phyloP scores from a whole-genome alignment of 106 monocot genomes.

The Dioscorea zingiberensis region DNA sequence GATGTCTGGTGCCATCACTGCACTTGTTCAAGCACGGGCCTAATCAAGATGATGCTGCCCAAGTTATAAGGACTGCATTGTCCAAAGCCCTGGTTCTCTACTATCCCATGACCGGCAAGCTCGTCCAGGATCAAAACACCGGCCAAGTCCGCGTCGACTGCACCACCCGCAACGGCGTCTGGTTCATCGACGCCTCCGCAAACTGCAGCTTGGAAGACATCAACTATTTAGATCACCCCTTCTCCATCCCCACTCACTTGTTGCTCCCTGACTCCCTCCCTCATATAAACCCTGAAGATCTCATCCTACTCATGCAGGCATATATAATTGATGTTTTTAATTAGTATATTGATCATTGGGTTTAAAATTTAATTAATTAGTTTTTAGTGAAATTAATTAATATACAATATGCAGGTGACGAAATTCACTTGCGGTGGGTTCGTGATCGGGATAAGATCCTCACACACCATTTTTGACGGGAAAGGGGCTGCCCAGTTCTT shows the following conservation, averaged over 20 bases:
- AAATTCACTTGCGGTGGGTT: constrained; percentile 14
- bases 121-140: constrained; percentile 12
- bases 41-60: not conserved
- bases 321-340: not conserved
- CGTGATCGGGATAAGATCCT: constrained; percentile 20
- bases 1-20: not conserved
- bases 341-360: not conserved
- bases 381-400: not conserved
- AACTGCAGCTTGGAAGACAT: constrained; percentile 22
- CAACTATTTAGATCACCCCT: constrained; percentile 23
- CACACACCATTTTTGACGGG: constrained; percentile 20
- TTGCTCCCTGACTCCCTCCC: constrained; percentile 15
- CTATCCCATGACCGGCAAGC: constrained; percentile 15
- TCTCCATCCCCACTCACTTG: constrained; percentile 16
- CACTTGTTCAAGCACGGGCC: constrained; percentile 4
- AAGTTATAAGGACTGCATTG: not conserved
- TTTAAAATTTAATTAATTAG: not conserved
- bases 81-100: constrained; percentile 3
- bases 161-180: constrained; percentile 29
- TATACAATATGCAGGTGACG: constrained; percentile 14
- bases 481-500: constrained; percentile 25
- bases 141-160: constrained; percentile 24
- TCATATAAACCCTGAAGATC: constrained; percentile 11
- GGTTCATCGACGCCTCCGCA: constrained; percentile 2
- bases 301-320: constrained; percentile 25